Conservation (phyloP, 176 grass and related monocot species). For the Leersia perrieri region DNA sequence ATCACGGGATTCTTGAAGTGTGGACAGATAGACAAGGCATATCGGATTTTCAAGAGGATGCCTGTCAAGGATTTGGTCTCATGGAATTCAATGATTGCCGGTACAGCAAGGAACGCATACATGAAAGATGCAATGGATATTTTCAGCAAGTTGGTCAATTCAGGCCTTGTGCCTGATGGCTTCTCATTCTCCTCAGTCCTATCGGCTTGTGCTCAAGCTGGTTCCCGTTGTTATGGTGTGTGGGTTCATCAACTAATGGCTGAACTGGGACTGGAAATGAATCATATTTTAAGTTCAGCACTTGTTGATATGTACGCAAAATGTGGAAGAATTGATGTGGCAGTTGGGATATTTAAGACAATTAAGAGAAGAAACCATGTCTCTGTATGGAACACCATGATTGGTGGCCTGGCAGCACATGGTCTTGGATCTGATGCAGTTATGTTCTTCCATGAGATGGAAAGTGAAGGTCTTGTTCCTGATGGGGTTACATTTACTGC, state of each 20-base stretch:
- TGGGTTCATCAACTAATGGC: constrained; percentile 59
- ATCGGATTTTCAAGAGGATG: constrained; percentile 69
- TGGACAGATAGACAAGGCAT: constrained; percentile 50
- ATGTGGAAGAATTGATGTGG: constrained; percentile 59
- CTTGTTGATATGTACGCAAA: constrained; percentile 77
- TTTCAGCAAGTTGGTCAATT: constrained; percentile 54
- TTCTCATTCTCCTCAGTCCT: constrained; percentile 68
- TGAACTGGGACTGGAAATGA: constrained; percentile 48
- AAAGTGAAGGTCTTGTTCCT: constrained; percentile 46
- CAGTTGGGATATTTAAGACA: constrained; percentile 48
- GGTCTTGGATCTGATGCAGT: constrained; percentile 53
- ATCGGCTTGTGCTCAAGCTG: constrained; percentile 59
- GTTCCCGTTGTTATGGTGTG: constrained; percentile 48
- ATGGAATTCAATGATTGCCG: constrained; percentile 76
- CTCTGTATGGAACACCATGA: constrained; percentile 63
- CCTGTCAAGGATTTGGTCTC: constrained; percentile 63
- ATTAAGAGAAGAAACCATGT: constrained; percentile 39
- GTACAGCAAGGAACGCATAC: constrained; percentile 37
- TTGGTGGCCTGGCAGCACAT: constrained; percentile 59
- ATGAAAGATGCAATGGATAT: constrained; percentile 54
- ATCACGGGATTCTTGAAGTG: constrained; percentile 46
- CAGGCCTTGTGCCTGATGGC: constrained; percentile 51
- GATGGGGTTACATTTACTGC: constrained; percentile 65
- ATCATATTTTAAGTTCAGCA: constrained; percentile 57
- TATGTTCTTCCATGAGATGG: constrained; percentile 48